Evolutionary conservation across 768 basidiomycete species (phyloP).

Genomic region (Boletus bicolor): DNA sequence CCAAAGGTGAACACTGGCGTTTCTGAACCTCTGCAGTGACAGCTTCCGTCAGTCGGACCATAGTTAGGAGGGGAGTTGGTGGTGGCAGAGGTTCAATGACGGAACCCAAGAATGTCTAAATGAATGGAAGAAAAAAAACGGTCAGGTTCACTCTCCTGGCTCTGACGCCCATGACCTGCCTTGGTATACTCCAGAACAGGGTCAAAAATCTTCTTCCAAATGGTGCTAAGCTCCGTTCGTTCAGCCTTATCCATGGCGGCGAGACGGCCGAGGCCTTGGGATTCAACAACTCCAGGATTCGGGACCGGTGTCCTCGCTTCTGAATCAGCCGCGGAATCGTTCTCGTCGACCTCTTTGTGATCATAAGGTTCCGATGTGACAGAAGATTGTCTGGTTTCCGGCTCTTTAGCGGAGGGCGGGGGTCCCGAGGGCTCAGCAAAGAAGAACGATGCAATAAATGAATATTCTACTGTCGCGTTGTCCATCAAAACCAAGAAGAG

Average conservation of each 20-base stretch:
- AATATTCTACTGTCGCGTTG: slow-evolving; percentile 90
- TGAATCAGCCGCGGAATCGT: slow-evolving; percentile 45
- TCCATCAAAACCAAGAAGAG: slow-evolving; percentile 89
- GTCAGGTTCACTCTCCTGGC: neutral
- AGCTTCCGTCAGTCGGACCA: slow-evolving; percentile 88
- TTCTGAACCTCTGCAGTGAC: slow-evolving; percentile 72
- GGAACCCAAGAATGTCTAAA: slow-evolving; percentile 64
- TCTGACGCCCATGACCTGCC: slow-evolving; percentile 37
- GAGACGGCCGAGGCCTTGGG: slow-evolving; percentile 25
- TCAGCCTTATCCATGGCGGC: slow-evolving; percentile 52
- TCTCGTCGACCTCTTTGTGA: slow-evolving; percentile 35
- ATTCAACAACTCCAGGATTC: slow-evolving; percentile 27
- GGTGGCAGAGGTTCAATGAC: slow-evolving; percentile 73
- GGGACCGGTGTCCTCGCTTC: slow-evolving; percentile 43
- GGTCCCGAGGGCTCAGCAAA: slow-evolving; percentile 31
- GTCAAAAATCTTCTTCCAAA: slow-evolving; percentile 94
- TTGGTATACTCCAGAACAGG: slow-evolving; percentile 85
- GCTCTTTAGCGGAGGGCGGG: slow-evolving; percentile 34
- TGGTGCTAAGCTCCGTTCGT: slow-evolving; percentile 51
- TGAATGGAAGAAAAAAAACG: neutral
- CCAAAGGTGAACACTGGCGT: slow-evolving; percentile 75
- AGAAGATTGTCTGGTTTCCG: slow-evolving; percentile 34
- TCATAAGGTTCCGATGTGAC: slow-evolving; percentile 42
- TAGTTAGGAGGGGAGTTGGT: slow-evolving; percentile 74
- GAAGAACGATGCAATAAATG: slow-evolving; percentile 86